Conservation (phyloP, 2,329 filamentous ascomycete species). For the Tolypocladium album region DNA sequence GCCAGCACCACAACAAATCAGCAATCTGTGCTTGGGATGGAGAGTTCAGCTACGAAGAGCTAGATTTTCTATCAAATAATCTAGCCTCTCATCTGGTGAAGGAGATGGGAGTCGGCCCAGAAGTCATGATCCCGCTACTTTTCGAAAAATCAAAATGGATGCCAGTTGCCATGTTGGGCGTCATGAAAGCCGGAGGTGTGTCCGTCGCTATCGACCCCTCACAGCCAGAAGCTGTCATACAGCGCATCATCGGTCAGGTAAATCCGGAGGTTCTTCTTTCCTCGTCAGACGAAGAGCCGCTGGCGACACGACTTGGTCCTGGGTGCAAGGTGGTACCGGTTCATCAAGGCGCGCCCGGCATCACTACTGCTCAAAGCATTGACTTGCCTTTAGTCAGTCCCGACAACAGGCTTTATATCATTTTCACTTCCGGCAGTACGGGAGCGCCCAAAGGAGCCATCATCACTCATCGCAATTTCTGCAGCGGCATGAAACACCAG, state of each 20-base stretch:
- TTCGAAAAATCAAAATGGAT: constrained; percentile 13
- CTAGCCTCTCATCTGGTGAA: background rate
- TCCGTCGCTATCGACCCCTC: too few species aligned
- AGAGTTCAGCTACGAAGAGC: background rate
- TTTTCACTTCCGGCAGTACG: constrained; percentile 7
- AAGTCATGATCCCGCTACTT: constrained; percentile 6
- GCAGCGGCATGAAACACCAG: constrained; percentile 1
- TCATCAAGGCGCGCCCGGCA: too few species aligned
- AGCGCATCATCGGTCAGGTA: background rate
- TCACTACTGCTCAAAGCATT: too few species aligned
- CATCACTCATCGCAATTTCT: constrained; percentile 7
- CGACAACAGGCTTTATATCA: background rate
- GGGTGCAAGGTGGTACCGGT: too few species aligned
- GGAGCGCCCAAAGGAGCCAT: constrained; percentile 10
- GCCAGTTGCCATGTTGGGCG: constrained; percentile 10
- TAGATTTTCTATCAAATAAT: background rate
- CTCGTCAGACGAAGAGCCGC: background rate
- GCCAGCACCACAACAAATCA: background rate
- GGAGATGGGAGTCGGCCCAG: background rate
- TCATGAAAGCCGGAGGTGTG: too few species aligned
- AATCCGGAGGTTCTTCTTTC: background rate
- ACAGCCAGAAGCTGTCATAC: too few species aligned
- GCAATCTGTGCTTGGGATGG: background rate
- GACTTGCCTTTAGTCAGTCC: too few species aligned
- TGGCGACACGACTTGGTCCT: background rate